Base-by-base conservation (phyloP, 1,284 basidiomycete species). In the Trichosporon sp. region DNA sequence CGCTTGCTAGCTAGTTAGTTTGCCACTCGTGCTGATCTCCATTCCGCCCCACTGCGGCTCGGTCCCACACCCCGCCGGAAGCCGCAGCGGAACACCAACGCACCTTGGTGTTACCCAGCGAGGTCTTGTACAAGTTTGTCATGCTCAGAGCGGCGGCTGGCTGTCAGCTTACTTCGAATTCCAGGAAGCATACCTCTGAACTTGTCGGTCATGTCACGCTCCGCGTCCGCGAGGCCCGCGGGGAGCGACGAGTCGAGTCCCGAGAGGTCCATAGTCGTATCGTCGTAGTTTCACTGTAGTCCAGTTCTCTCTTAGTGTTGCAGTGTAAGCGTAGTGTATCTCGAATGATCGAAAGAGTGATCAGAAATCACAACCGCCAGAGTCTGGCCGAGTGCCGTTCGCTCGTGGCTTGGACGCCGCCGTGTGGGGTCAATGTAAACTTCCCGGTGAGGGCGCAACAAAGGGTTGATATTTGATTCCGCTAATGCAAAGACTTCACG, bases 161-260 rank as follows among this genome's bases (percentile, higher is more conserved):
- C 7, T 44, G 57, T 54, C n/a, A 54, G 44, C 44, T 23, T 32
- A 52, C 32, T n/a, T n/a, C 13, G 7, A 10, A 11, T 21, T 25
- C 34, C 40, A 14, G 40, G 32, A 25, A 9, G 74, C 77, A 62
- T 40, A 81, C 80, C 80, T 74, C 80, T 77, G 64, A 81, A 81
- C 71, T 80, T 79, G 56, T 80, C 80, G 58, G 79, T 79, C 73
- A 81, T 79, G 57, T 81, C 79, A 44, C 77, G 70, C 71, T 81
- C 80, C 3, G 78, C 79, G 65, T 79, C 75, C 19, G 79, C 79
- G 57, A 81, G 66, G 16, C 71, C 79, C 1, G 75, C 74, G 2
- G 78, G 78, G 21, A 81, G 65, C 8, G 76, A 77, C n/a, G 73
- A 73, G 56, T 72, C 70, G 31, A 81, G 72, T 16, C 73, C 72